Conservation (phyloP, 2,329 filamentous ascomycete genomes). For the Alternaria sp. region DNA sequence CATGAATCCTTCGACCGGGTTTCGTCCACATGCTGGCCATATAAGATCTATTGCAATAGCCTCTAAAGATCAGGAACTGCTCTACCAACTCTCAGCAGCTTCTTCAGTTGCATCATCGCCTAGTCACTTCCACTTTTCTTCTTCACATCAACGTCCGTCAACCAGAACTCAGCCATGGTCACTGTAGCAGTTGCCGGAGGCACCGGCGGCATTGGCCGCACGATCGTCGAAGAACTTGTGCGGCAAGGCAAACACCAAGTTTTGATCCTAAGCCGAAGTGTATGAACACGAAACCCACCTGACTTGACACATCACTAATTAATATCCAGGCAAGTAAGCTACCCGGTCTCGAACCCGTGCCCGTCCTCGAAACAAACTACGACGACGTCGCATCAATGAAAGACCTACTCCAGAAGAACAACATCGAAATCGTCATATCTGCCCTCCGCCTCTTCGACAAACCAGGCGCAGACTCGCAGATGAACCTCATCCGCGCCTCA, state of each 20-base stretch:
- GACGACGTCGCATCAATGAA: slow-evolving; percentile 4
- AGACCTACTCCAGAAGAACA: slow-evolving; percentile 10
- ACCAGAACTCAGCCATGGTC: not conserved
- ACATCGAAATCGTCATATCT: slow-evolving; percentile 19
- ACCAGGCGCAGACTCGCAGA: slow-evolving; percentile 11
- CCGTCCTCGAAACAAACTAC: slow-evolving; percentile 20
- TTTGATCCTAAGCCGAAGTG: slow-evolving; percentile 23
- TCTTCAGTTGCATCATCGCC: not conserved
- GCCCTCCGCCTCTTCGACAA: slow-evolving; percentile 15
- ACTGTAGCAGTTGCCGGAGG: slow-evolving; percentile 31
- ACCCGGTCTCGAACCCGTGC: not conserved
- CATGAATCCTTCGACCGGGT: not conserved
- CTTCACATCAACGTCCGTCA: not conserved
- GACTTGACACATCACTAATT: not conserved
- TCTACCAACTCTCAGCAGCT: not conserved
- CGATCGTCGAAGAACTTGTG: slow-evolving; percentile 22
- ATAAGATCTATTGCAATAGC: not conserved
- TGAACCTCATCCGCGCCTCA: slow-evolving; percentile 26
- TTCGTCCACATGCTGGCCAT: not conserved
- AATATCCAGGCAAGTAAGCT: not conserved
- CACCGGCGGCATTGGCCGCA: slow-evolving; percentile 26
- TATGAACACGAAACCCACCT: not conserved
- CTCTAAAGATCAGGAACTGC: not conserved
- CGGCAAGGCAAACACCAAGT: slow-evolving; percentile 18
- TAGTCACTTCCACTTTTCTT: not conserved